Conservation (phyloP, 345 rosid species). For the Bruguiera parviflora region DNA sequence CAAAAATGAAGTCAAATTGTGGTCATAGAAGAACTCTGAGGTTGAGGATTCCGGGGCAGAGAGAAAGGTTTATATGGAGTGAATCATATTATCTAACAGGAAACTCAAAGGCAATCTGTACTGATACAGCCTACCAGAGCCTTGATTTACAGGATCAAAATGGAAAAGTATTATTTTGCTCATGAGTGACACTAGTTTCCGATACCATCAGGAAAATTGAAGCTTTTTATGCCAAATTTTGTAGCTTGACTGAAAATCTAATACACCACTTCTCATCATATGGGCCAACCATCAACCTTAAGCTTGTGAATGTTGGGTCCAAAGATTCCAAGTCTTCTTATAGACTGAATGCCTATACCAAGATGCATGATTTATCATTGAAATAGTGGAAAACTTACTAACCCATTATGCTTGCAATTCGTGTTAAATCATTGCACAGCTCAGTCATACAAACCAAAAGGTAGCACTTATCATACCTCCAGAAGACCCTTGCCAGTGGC, state of each 20-base stretch:
- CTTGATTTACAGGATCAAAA: neutral
- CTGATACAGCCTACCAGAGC: neutral
- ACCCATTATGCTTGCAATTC: neutral
- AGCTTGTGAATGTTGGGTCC: neutral
- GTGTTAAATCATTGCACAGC: neutral
- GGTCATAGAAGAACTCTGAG: too few relatives aligned
- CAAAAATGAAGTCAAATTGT: too few relatives aligned
- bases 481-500: slow-evolving; percentile 85
- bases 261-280: neutral
- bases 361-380: neutral
- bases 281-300: neutral
- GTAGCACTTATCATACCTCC: slow-evolving; percentile 46
- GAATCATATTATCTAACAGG: too few relatives aligned
- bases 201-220: neutral
- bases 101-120: neutral
- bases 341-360: neutral
- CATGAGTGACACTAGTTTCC: neutral
- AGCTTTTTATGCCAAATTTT: neutral
- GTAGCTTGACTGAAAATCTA: neutral
- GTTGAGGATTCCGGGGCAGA: too few relatives aligned
- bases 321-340: neutral
- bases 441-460: neutral
- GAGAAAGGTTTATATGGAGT: neutral
- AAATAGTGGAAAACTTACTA: neutral
- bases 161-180: too few relatives aligned